These are phyloP conservation scores for Teratosphaeria viscida DNA, from an alignment of 2,329 filamentous ascomycete genomes.

Conservation along the genomic window DNA sequence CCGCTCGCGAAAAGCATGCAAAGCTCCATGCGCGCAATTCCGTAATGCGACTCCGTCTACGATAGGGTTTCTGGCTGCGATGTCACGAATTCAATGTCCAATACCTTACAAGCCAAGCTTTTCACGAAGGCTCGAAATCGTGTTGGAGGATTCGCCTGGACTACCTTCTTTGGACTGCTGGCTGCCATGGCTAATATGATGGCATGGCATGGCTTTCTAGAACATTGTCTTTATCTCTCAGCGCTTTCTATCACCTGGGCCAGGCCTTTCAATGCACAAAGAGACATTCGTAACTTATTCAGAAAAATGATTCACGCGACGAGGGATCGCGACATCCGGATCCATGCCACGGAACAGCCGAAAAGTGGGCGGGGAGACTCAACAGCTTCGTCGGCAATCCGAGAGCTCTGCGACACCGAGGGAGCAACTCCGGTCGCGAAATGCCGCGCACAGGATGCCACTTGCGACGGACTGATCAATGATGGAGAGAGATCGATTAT, in stretches of 20 bases:
- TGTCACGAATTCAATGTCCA: background rate
- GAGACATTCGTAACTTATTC: background rate
- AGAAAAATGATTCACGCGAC: background rate
- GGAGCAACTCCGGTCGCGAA: background rate
- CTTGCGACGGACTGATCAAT: background rate
- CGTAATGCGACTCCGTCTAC: background rate
- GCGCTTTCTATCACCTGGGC: background rate
- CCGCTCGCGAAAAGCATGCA: background rate
- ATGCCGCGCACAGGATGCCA: background rate
- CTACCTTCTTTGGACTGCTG: background rate
- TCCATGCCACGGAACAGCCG: background rate
- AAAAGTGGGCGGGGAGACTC: slow-evolving; percentile 1
- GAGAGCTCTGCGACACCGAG: background rate
- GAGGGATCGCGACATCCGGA: background rate
- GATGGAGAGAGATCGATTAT: background rate
- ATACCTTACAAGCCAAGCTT: background rate
- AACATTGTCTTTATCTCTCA: background rate
- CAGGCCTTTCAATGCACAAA: background rate
- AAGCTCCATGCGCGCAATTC: background rate
- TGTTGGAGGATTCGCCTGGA: background rate
- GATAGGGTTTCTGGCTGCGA: background rate
- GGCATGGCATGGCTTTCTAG: background rate
- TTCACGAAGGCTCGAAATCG: background rate
- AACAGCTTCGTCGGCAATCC: background rate
- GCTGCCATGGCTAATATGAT: background rate